Conservation (phyloP, 345 rosid species). For the Nasturtium officinale region DNA sequence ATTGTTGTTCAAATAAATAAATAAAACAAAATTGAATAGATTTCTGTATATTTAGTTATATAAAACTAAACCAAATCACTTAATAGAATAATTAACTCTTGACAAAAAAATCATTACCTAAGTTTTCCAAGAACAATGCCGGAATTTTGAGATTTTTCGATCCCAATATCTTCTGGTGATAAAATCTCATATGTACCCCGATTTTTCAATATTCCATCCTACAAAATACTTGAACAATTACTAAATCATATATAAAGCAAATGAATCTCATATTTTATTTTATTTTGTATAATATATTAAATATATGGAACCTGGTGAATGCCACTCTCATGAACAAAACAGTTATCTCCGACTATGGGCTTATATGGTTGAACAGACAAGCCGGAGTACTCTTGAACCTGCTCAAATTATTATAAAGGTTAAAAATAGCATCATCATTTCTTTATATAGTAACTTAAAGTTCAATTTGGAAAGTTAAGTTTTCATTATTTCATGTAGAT, state of each 20-base stretch:
- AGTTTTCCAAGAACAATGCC: conserved; percentile 88
- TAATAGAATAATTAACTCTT: too few relatives aligned
- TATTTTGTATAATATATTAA: background rate
- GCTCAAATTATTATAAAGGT: background rate
- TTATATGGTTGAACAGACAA: conserved; percentile 88
- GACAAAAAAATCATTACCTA: conserved; percentile 44
- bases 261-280: background rate
- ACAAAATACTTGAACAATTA: conserved; percentile 11
- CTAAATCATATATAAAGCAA: background rate
- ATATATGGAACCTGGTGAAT: conserved; percentile 53
- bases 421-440: background rate
- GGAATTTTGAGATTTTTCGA: conserved; percentile 62
- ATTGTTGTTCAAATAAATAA: background rate
- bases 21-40: background rate
- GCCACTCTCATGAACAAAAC: conserved; percentile 91
- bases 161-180: conserved; percentile 80
- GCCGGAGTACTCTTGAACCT: conserved; percentile 86
- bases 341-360: conserved; percentile 92
- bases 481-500: too few relatives aligned
- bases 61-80: background rate
- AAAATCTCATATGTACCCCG: conserved; percentile 88
- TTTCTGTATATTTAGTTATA: background rate
- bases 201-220: conserved; percentile 95
- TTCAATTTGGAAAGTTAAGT: too few relatives aligned
- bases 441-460: background rate